A percentile compares a stretch with the other conserved stretches of the same genome.
These are phyloP conservation scores for Triticum turgidum DNA, from an alignment of 176 grass and related monocot genomes.

Conservation along the genomic window DNA sequence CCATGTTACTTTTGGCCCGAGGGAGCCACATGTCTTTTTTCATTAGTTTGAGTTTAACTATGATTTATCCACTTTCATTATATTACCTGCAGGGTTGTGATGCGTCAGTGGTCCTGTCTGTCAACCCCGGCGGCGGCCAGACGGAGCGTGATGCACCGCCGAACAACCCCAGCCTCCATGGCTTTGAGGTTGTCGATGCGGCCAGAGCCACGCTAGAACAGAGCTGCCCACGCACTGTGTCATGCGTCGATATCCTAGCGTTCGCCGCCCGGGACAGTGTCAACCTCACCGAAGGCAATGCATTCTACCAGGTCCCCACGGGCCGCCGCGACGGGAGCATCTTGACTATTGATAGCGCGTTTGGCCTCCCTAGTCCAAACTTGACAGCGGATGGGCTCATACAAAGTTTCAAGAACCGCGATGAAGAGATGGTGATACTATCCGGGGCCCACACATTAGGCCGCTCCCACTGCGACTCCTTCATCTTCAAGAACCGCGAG, in stretches of 20 bases:
- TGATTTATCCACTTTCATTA: no score
- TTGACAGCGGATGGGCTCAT: constrained; percentile 6
- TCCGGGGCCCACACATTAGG: constrained; percentile 77
- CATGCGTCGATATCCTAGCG: constrained; percentile 61
- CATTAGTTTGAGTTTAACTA: no score
- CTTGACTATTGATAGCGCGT: background rate
- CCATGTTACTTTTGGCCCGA: no score
- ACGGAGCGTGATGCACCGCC: background rate
- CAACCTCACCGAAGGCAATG: constrained; percentile 50
- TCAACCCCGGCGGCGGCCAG: constrained; percentile 9
- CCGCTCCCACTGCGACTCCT: constrained; percentile 53
- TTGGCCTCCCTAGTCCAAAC: constrained; percentile 38
- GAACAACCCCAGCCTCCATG: constrained; percentile 48
- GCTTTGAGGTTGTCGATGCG: constrained; percentile 45
- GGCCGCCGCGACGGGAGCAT: constrained; percentile 61
- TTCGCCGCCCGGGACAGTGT: constrained; percentile 58
- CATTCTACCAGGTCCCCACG: constrained; percentile 49
- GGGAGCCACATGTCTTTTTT: no score
- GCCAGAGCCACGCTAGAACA: constrained; percentile 41
- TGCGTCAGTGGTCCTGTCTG: constrained; percentile 36
- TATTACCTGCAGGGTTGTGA: constrained; percentile 42
- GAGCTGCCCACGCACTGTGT: constrained; percentile 42
- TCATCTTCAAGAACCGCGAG: constrained; percentile 46
- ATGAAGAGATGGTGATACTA: constrained; percentile 63
- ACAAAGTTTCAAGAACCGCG: no score